Evolutionary conservation across 2,329 filamentous ascomycete species (phyloP).

Genomic region (Clonostachys sp.): DNA sequence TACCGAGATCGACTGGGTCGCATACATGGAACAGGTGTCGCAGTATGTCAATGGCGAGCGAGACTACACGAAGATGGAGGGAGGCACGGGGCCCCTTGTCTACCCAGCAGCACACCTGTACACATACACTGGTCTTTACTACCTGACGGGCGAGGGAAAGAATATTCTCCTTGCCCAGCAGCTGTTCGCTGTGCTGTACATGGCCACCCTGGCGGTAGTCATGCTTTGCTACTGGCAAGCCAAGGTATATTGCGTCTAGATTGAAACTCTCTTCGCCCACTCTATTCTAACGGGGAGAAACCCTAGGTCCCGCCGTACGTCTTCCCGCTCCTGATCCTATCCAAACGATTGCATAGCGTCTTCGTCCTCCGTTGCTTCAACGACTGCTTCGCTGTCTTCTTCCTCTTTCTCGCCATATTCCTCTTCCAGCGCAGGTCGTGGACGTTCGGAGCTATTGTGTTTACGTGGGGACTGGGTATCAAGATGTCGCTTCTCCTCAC

Average conservation of each 20-base stretch:
- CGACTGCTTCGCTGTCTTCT: slow-evolving; percentile 82
- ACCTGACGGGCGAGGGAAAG: slow-evolving; percentile 69
- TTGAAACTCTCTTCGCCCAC: background rate
- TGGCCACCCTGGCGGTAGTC: slow-evolving; percentile 70
- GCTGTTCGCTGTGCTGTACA: slow-evolving; percentile 76
- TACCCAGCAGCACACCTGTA: slow-evolving; percentile 95
- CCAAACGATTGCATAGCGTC: slow-evolving; percentile 90
- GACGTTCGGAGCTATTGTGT: slow-evolving; percentile 68
- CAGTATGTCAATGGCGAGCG: slow-evolving; percentile 80
- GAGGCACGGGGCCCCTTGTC: slow-evolving; percentile 87
- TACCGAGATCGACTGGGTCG: slow-evolving; percentile 96
- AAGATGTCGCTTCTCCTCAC: slow-evolving; percentile 91
- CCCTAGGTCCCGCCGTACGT: slow-evolving; percentile 76
- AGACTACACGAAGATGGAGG: slow-evolving; percentile 81
- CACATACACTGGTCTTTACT: slow-evolving; percentile 77
- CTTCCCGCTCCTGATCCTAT: slow-evolving; percentile 78
- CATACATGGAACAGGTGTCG: slow-evolving; percentile 91
- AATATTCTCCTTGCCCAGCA: slow-evolving; percentile 79
- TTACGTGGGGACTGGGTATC: slow-evolving; percentile 76
- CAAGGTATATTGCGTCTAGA: slow-evolving; percentile 41
- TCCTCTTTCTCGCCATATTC: slow-evolving; percentile 78
- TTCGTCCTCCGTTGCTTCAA: slow-evolving; percentile 94
- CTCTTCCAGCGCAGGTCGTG: slow-evolving; percentile 71
- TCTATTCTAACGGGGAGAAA: slow-evolving; percentile 4
- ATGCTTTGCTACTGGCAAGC: slow-evolving; percentile 78